These are phyloP conservation scores for Saccharomycopsis guyanensis DNA, from an alignment of 805 yeast species.

Conservation along the genomic window DNA sequence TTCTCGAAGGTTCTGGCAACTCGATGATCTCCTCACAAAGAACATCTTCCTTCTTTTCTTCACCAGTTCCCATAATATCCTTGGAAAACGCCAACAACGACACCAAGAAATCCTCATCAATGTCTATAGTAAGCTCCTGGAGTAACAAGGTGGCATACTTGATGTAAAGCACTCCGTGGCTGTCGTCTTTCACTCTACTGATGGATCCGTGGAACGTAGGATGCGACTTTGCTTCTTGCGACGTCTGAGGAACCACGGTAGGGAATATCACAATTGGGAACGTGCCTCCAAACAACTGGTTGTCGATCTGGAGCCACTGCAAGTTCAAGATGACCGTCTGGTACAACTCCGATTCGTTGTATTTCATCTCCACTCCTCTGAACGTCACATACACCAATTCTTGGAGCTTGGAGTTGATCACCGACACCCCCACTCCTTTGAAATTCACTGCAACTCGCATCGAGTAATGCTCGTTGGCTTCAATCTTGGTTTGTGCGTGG, in stretches of 20 bases:
- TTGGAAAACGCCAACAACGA: slow-evolving; percentile 75
- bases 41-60: slow-evolving; percentile 32
- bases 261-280: slow-evolving; percentile 89
- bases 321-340: slow-evolving; percentile 73
- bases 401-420: slow-evolving; percentile 60
- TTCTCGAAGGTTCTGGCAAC: slow-evolving; percentile 61
- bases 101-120: slow-evolving; percentile 88
- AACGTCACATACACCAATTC: slow-evolving; percentile 82
- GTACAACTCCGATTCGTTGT: slow-evolving; percentile 76
- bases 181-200: slow-evolving; percentile 77
- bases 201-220: slow-evolving; percentile 86
- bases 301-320: slow-evolving; percentile 94
- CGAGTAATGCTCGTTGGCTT: slow-evolving; percentile 29
- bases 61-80: slow-evolving; percentile 63
- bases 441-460: slow-evolving; percentile 49
- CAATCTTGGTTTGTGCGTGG: slow-evolving; percentile 46
- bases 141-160: slow-evolving; percentile 85
- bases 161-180: slow-evolving; percentile 83
- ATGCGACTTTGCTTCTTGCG: slow-evolving; percentile 76
- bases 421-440: slow-evolving; percentile 83
- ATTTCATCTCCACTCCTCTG: slow-evolving; percentile 72
- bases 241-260: slow-evolving; percentile 76
- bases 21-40: slow-evolving; percentile 57
- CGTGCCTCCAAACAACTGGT: slow-evolving; percentile 80
- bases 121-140: slow-evolving; percentile 87